Percentiles rank a stretch among this genome's conserved stretches.
Conservation (phyloP, 1,284 basidiomycete genomes). For the Trametes hirsuta region DNA sequence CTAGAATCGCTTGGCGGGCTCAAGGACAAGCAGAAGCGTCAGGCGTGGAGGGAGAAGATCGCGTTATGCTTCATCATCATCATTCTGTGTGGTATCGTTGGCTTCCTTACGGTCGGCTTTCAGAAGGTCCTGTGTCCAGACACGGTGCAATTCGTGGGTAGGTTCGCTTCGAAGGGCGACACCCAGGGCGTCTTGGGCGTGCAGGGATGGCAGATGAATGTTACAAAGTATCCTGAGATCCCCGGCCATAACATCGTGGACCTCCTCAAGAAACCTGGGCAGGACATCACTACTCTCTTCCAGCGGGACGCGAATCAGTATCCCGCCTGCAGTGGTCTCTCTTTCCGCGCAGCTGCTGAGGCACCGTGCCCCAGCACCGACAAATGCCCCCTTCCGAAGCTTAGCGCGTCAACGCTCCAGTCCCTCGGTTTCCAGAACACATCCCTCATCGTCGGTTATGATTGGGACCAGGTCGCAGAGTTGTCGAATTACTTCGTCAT, state of each 20-base stretch:
- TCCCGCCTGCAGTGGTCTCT: slow-evolving; percentile 61
- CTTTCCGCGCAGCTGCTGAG: slow-evolving; percentile 73
- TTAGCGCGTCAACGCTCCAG: slow-evolving; percentile 60
- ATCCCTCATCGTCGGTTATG: slow-evolving; percentile 76
- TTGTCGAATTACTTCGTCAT: slow-evolving; percentile 82
- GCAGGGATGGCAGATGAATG: slow-evolving; percentile 79
- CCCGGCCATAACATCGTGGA: slow-evolving; percentile 63
- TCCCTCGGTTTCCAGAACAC: slow-evolving; percentile 69
- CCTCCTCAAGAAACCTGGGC: slow-evolving; percentile 59
- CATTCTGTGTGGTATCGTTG: slow-evolving; percentile 79
- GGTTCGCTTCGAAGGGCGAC: slow-evolving; percentile 71
- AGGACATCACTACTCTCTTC: slow-evolving; percentile 90
- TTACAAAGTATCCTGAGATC: slow-evolving; percentile 56
- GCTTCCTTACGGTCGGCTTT: slow-evolving; percentile 94
- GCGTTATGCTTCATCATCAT: slow-evolving; percentile 88
- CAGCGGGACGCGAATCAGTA: slow-evolving; percentile 68
- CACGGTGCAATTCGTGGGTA: slow-evolving; percentile 54
- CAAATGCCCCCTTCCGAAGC: slow-evolving; percentile 64
- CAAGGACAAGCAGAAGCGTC: slow-evolving; percentile 74
- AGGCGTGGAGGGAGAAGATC: slow-evolving; percentile 99
- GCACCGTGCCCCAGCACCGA: slow-evolving; percentile 65
- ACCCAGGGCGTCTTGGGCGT: slow-evolving; percentile 72
- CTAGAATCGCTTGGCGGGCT: slow-evolving; percentile 80
- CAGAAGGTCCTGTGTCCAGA: slow-evolving; percentile 91
- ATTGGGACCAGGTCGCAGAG: slow-evolving; percentile 81